Evolutionary conservation across 2,329 filamentous ascomycete species (phyloP).

Genomic region (Fusarium bactridioides): DNA sequence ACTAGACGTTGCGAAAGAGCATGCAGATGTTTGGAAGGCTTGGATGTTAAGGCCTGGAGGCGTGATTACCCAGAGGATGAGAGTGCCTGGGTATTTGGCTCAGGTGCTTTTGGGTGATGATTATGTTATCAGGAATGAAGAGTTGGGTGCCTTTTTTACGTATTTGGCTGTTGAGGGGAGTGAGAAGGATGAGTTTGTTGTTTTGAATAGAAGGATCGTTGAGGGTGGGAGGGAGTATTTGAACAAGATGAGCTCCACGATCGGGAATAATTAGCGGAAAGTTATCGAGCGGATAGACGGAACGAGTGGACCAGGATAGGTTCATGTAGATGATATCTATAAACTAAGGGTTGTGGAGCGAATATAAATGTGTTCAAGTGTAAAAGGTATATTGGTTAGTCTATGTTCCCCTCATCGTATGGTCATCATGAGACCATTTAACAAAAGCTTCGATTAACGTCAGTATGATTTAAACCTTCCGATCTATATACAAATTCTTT

Average conservation of each 20-base stretch:
- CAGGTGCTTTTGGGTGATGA: slow-evolving; percentile 26
- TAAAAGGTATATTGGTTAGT: too few species aligned
- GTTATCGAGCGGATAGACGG: too few species aligned
- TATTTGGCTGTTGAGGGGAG: slow-evolving; percentile 27
- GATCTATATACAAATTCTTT: fast-evolving
- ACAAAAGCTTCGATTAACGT: too few species aligned
- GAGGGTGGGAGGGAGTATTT: slow-evolving; percentile 19
- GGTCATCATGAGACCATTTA: too few species aligned
- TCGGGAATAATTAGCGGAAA: fast-evolving
- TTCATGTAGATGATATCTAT: too few species aligned
- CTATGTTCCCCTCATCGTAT: too few species aligned
- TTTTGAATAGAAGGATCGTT: slow-evolving; percentile 18
- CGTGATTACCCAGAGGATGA: slow-evolving; percentile 2
- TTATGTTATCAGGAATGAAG: slow-evolving; percentile 20
- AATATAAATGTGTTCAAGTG: too few species aligned
- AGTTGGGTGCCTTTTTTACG: slow-evolving; percentile 31
- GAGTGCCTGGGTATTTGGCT: not conserved
- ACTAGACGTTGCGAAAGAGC: slow-evolving; percentile 3
- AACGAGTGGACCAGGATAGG: not conserved
- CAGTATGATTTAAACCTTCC: too few species aligned
- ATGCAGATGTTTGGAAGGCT: slow-evolving; percentile 18
- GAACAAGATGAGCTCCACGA: not conserved
- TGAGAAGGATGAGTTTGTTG: slow-evolving; percentile 2
- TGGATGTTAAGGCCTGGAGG: slow-evolving; percentile 31
- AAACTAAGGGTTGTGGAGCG: too few species aligned